These are phyloP conservation scores for Ceratobasidium sp. DNA, from an alignment of 1,284 basidiomycete species.

Conservation along the genomic window DNA sequence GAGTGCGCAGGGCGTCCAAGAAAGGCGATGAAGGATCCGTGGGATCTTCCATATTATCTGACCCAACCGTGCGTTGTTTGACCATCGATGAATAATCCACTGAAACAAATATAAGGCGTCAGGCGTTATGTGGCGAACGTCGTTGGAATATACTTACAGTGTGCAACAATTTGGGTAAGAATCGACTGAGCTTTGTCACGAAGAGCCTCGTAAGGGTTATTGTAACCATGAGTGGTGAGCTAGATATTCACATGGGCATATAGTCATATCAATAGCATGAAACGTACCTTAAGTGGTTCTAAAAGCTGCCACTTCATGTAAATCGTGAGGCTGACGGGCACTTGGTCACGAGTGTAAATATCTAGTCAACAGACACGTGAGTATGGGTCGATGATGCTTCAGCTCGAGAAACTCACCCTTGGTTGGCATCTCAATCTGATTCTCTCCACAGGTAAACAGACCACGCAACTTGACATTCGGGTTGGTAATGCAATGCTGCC, in stretches of 20 bases:
- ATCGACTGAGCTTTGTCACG: constrained; percentile 84
- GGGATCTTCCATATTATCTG: constrained; percentile 73
- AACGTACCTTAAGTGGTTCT: constrained; percentile 73
- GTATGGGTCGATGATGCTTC: not conserved
- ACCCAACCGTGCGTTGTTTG: constrained; percentile 80
- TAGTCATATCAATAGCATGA: not conserved
- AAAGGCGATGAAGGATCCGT: constrained; percentile 78
- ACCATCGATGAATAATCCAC: constrained; percentile 73
- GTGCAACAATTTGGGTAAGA: constrained; percentile 83
- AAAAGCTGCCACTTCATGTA: constrained; percentile 85
- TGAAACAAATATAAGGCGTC: constrained; percentile 51
- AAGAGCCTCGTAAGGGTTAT: constrained; percentile 83
- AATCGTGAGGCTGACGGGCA: constrained; percentile 82
- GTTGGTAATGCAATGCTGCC: constrained; percentile 84
- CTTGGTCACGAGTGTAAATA: constrained; percentile 84
- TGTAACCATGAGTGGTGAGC: constrained; percentile 82
- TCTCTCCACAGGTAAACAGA: constrained; percentile 81
- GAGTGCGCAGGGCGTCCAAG: constrained; percentile 80
- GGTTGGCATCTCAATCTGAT: constrained; percentile 84
- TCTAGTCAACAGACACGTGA: constrained; percentile 17
- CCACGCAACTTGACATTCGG: constrained; percentile 82
- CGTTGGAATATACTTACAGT: constrained; percentile 62
- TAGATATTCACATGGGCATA: constrained; percentile 48
- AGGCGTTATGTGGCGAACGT: not conserved
- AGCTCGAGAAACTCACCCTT: constrained; percentile 68